Evolutionary conservation across 805 yeast genomes (phyloP).

Genomic region (Yamadazyma phyllophila): DNA sequence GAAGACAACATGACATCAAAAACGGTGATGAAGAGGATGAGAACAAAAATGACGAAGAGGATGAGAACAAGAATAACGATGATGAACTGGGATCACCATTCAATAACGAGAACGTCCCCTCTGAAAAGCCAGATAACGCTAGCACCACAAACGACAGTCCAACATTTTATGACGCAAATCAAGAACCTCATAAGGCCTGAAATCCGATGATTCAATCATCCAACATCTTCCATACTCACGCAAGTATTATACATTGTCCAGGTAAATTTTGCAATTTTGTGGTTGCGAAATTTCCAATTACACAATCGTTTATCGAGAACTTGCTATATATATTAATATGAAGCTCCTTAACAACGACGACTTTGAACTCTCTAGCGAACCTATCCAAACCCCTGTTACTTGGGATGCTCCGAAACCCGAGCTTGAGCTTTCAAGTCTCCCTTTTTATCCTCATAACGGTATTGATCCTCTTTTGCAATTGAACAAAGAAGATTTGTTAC

Average conservation of each 20-base stretch:
- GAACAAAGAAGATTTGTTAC: constrained; percentile 19
- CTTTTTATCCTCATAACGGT: constrained; percentile 17
- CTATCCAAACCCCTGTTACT: not conserved
- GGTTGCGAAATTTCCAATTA: constrained; percentile 5
- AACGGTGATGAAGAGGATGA: not conserved
- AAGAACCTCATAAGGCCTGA: not conserved
- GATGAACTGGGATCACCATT: not conserved
- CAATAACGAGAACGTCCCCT: no score
- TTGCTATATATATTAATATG: not conserved
- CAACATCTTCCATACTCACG: no score
- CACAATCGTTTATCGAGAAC: not conserved
- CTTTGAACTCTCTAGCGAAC: not conserved
- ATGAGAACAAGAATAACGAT: not conserved
- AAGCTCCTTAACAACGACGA: not conserved
- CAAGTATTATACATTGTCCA: not conserved
- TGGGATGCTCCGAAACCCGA: not conserved
- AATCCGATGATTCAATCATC: not conserved
- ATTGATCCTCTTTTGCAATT: constrained; percentile 18
- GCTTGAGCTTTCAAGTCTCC: constrained; percentile 10
- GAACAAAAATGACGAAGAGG: not conserved
- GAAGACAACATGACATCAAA: constrained; percentile 21
- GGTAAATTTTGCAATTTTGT: not conserved
- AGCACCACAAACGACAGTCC: not conserved
- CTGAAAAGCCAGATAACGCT: no score
- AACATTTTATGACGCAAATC: not conserved